Percentiles rank a stretch among this genome's conserved stretches.
Evolutionary conservation across 129 eudicot species (phyloP).

Genomic region (Centrapalus pauciflorus): DNA sequence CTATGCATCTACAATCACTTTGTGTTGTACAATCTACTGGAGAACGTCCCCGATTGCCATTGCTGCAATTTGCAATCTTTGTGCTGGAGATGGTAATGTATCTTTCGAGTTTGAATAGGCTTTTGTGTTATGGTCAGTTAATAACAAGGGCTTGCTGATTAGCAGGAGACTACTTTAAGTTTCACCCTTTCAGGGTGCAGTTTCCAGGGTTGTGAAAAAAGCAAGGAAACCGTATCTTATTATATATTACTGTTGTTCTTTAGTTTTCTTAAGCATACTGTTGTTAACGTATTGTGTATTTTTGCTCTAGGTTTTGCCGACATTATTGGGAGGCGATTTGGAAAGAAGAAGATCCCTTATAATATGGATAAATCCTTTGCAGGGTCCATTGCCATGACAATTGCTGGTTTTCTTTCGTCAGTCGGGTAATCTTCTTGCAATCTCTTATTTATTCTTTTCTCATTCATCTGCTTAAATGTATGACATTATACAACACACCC

Average conservation of each 20-base stretch:
- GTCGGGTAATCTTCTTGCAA: constrained; percentile 47
- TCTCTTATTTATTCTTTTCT: neutral
- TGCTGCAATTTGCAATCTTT: constrained; percentile 82
- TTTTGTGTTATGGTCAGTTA: too few relatives aligned
- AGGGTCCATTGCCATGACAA: constrained; percentile 72
- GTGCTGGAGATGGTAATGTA: constrained; percentile 86
- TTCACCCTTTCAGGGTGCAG: too few relatives aligned
- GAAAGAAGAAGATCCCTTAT: constrained; percentile 66
- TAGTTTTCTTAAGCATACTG: neutral
- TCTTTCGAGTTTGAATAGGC: too few relatives aligned
- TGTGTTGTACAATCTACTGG: constrained; percentile 64
- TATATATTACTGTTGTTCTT: neutral
- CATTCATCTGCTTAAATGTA: neutral
- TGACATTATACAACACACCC: too few relatives aligned
- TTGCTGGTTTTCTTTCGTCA: constrained; percentile 69
- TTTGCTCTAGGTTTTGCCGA: constrained; percentile 67
- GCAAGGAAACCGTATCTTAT: neutral
- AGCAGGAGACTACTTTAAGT: too few relatives aligned
- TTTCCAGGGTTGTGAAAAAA: too few relatives aligned
- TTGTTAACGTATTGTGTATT: neutral
- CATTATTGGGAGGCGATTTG: constrained; percentile 74
- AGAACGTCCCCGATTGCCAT: constrained; percentile 75
- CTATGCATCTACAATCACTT: constrained; percentile 69
- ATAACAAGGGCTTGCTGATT: too few relatives aligned
- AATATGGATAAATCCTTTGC: constrained; percentile 61